A percentile compares a stretch with the other conserved stretches of the same genome.
Conservation (phyloP, 2,329 filamentous ascomycete genomes). For the Pseudofabraea citricarpa region DNA sequence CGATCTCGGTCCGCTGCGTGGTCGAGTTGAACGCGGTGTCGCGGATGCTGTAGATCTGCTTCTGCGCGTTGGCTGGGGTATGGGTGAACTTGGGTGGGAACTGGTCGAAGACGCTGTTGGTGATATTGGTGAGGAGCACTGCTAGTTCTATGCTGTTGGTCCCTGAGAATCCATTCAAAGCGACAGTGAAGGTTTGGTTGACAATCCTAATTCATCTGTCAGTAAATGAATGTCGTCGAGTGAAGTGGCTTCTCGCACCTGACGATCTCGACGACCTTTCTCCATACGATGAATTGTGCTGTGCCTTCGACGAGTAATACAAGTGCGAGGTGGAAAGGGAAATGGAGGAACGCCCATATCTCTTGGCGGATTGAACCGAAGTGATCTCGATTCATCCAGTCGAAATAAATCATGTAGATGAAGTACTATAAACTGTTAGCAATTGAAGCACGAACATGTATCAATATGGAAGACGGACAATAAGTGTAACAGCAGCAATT, state of each 20-base stretch:
- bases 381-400: conserved; percentile 1
- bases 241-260: neutral
- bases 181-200: neutral
- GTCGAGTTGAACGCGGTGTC: conserved; percentile 10
- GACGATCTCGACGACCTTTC: conserved; percentile 1
- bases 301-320: conserved; percentile 48
- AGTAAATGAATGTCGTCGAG: neutral
- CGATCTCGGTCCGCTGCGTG: conserved; percentile 4
- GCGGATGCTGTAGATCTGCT: conserved; percentile 6
- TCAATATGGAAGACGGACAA: neutral
- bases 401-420: conserved; percentile 5
- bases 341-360: conserved; percentile 41
- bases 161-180: neutral
- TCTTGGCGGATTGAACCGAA: conserved; percentile 5
- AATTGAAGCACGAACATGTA: neutral
- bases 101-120: neutral
- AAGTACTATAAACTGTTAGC: conserved; percentile 3
- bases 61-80: conserved; percentile 4
- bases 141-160: neutral
- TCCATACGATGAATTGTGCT: conserved; percentile 5
- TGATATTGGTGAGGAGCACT: neutral
- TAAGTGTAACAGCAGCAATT: conserved; percentile 2
- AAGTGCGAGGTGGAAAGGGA: conserved; percentile 48
- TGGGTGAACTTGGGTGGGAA: conserved; percentile 9
- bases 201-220: neutral